Base-by-base conservation (phyloP, 2,329 filamentous ascomycete species). In the Aspergillus nomiae region DNA sequence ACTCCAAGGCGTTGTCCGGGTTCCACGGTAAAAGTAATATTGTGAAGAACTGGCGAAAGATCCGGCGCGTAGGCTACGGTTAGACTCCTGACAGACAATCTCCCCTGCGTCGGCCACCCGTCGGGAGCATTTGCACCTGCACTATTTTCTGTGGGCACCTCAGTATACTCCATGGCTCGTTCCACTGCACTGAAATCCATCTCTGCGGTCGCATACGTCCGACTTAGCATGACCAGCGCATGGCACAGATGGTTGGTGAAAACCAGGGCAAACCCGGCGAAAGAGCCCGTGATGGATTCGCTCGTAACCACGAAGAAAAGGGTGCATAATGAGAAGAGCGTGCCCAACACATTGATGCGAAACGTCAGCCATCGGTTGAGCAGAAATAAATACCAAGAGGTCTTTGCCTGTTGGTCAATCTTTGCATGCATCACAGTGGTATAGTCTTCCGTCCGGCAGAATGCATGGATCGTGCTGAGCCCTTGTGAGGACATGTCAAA, bases 1-100 rank as follows among this genome's bases (percentile, higher is more conserved):
- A 72, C 56, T 4, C 64, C 70, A 2, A 70, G 58, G n/a, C 62
- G 34, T 26, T 65, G 50, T 8, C 63, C 58, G 1, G 63, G 57
- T 6, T 21, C 41, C 7, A 67, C 58, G 12, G 57, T 50, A 21
- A 69, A 68, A 11, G 12, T 61, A 19, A 61, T 45, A 24, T 56
- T 34, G n/a, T 34, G 41, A 61, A 61, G 55, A 2, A 36, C 51
- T 10, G 55, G 59, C 24, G 53, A 30, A 9, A 56, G 30, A 6
- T 46, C 53, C 19, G 55, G 59, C 12, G 59, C 51, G 34, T 54
- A 61, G 21, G 46, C 55, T 3, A 43, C 59, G 7, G 59, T 54
- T 16, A 30, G 45, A 43, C 48, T 56, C 30, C 53, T 43, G 41
- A 61, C 51, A 14, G 30, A 54, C 19, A 54, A 10, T 16, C 30